Evolutionary conservation across 257 asterid genomes (phyloP), one percentile per base, ranked within the genome.

Genomic region (Salvia hispanica): DNA sequence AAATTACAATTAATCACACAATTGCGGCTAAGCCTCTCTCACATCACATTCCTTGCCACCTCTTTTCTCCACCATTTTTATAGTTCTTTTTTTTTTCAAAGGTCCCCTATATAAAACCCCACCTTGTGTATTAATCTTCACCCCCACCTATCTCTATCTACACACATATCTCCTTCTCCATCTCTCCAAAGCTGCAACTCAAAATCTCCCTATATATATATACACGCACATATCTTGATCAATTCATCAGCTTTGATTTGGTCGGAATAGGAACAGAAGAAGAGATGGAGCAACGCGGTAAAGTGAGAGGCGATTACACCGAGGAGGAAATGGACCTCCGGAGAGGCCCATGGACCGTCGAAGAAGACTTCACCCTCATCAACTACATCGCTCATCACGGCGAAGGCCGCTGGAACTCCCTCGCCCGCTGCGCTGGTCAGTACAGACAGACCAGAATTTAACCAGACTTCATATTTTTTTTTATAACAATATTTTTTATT

Each of bases 361-460:
- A 90, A 48, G 95, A 89, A 76, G 95, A 89, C 76, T 79, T 79
- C 8, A 55, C 88, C 46, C 94, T 91, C n/a, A 79, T 89, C 75
- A 88, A 87, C 70, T 87, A 85, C 75, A 77, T 92, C 58, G 86
- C 95, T 16, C 92, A 76, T 66, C 88, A 89, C 25, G 98, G 98
- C 4, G 96, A 92, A 78, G 98, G 98, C 64, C 95, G 96, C 0
- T 92, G 98, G 98, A 92, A 92, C 50, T 87, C 96, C 15, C 95
- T 89, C 3, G 88, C 98, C 10, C 80, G 86, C 7, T 85, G 65
- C 45, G 89, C 98, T 4, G 96, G 95, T 25, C 2, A 25, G 31
- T 25, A 25, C 31, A 25, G 1, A 25, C 31, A 0, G 3, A 25
- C 31, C 31, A 25, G 31, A 25, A 25, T 25, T 25, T 25, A 2